Evolutionary conservation across 306 rosid species (phyloP).

Genomic region (Hippophae gyantsensis): DNA sequence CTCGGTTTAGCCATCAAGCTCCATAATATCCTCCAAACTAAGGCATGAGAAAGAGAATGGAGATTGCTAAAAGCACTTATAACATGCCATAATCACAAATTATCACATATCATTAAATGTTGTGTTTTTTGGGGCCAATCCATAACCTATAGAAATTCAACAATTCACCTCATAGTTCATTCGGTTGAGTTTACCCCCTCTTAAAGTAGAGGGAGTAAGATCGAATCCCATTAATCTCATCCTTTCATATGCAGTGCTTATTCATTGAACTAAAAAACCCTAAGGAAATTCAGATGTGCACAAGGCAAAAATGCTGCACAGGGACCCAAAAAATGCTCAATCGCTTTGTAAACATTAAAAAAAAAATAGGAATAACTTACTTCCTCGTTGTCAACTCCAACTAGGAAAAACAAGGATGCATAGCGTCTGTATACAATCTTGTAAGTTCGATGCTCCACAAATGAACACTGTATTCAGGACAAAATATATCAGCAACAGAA

Average conservation of each 20-base stretch:
- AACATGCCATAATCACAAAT: neutral
- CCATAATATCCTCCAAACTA: neutral
- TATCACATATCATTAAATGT: too few relatives aligned
- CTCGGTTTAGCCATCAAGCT: slow-evolving; percentile 4
- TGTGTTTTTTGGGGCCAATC: too few relatives aligned
- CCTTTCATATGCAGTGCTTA: too few relatives aligned
- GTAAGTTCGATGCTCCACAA: slow-evolving; percentile 97
- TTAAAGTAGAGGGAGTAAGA: too few relatives aligned
- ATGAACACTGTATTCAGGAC: slow-evolving; percentile 68
- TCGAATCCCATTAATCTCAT: too few relatives aligned
- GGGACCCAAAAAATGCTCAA: neutral
- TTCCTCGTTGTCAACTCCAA: slow-evolving; percentile 90
- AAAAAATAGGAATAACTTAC: slow-evolving; percentile 28
- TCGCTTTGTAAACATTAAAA: slow-evolving; percentile 1
- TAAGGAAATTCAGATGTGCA: too few relatives aligned
- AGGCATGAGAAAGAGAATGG: neutral
- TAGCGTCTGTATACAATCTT: slow-evolving; percentile 91
- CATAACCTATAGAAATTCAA: too few relatives aligned
- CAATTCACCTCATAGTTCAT: too few relatives aligned
- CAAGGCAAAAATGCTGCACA: too few relatives aligned
- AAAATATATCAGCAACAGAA: slow-evolving; percentile 22
- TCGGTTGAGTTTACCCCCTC: too few relatives aligned
- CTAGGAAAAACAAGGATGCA: slow-evolving; percentile 88
- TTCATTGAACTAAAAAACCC: too few relatives aligned
- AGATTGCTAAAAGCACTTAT: neutral